Conservation (phyloP, 1,284 basidiomycete genomes). For the Takashimella koratensis region DNA sequence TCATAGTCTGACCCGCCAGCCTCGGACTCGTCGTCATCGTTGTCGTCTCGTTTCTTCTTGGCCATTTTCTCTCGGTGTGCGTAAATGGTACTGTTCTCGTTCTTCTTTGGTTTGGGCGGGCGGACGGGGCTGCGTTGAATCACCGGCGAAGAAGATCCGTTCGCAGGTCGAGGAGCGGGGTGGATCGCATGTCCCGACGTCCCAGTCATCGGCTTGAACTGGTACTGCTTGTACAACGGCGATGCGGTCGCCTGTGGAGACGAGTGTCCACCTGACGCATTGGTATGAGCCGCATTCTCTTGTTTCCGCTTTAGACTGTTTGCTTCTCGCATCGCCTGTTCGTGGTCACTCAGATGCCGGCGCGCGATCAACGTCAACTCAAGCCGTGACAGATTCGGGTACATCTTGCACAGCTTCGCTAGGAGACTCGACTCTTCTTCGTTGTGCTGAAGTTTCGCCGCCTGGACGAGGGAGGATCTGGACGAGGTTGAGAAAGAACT, state of each 20-base stretch:
- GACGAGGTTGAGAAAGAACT: background rate
- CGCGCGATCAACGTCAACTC: background rate
- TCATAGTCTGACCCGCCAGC: conserved; percentile 39
- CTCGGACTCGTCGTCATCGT: conserved; percentile 53
- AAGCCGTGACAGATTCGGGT: background rate
- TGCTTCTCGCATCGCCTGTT: background rate
- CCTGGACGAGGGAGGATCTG: background rate
- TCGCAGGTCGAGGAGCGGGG: background rate
- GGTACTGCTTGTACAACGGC: background rate
- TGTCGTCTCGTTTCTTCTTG: conserved; percentile 48
- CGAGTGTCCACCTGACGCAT: background rate
- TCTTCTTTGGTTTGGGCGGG: conserved; percentile 26
- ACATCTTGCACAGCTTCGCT: background rate
- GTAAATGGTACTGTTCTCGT: conserved; percentile 49
- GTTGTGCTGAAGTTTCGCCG: background rate
- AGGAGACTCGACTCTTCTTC: background rate
- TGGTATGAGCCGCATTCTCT: background rate
- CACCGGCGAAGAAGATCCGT: background rate
- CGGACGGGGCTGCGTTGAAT: no score
- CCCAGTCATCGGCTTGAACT: background rate
- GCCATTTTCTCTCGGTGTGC: conserved; percentile 31
- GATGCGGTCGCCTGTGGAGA: background rate
- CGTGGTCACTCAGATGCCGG: background rate
- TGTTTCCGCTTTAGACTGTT: background rate
- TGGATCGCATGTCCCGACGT: background rate